Base-by-base conservation (phyloP, 176 grass and related monocot genomes). In the Zoysia japonica region DNA sequence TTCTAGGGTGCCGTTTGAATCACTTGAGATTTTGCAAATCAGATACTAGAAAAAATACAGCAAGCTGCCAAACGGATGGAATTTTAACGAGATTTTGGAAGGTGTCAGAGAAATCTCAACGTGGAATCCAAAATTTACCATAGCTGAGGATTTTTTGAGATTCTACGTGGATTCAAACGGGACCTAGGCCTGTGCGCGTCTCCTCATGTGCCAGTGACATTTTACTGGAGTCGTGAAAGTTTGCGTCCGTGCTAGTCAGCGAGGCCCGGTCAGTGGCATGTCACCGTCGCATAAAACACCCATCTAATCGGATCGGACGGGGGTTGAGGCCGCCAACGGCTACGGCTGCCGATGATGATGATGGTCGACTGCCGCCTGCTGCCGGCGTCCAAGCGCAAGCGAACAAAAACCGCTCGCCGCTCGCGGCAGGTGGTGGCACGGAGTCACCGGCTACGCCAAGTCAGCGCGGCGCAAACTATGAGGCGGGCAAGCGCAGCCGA, bases 381-480 rank as follows among this genome's bases (percentile, higher is more conserved):
- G 28, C 28, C 28, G 46, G 9, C 72, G 82, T 77, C 87, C 87
- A 47, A 44, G 59, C 44, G 87, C 81, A 66, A 85, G 82, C 19
- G 36, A 70, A 65, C 71, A 51, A 71, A 17, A 2, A 36, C 41
- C 35, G 16, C 42, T 28, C 28, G 28, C 28, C 28, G 28, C 28
- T 43, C 42, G n/a, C 48, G 47, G 77, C 65, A 60, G 65, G 78
- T 81, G 65, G 72, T 76, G 71, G 35, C 65, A 77, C 71, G 76
- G 71, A 57, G 28, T 41, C 11, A 68, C 60, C 60, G 60, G 60
- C 28, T 56, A 37, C 20, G 35, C 82, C 77, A 47, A 50, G 78
- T 47, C 36, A 39, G 42, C 10, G 14, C 81, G 55, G 65, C 77
- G 53, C 82, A 37, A 10, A 80, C 47, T 36, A 42, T 47, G 61